Percentiles rank a stretch among this genome's conserved stretches.
phyloP scores from a whole-genome alignment of 176 grass and related monocot species.

The Paspalum vaginatum region DNA sequence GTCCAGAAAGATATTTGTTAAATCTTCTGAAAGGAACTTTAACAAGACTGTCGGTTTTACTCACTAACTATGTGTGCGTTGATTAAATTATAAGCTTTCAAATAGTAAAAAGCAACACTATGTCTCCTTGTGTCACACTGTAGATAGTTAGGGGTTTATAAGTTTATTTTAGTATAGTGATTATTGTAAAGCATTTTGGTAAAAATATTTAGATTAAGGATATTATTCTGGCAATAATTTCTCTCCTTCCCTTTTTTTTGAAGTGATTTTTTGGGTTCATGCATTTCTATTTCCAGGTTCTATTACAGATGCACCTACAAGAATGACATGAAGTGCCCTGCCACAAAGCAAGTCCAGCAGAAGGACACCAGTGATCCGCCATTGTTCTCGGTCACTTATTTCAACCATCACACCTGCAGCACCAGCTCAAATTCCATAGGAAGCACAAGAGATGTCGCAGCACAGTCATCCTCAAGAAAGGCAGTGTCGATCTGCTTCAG shows the following conservation, averaged over 20 bases:
- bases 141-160: neutral
- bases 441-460: neutral
- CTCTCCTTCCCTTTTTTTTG: neutral
- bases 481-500: slow-evolving; percentile 49
- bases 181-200: no score
- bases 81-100: neutral
- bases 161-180: neutral
- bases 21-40: neutral
- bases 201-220: neutral
- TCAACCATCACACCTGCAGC: slow-evolving; percentile 62
- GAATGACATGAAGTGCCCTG: slow-evolving; percentile 60
- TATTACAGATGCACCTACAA: slow-evolving; percentile 75
- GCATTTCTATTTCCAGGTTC: slow-evolving; percentile 42
- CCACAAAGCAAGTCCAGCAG: slow-evolving; percentile 64
- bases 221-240: neutral
- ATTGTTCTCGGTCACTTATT: slow-evolving; percentile 54
- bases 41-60: neutral
- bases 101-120: neutral
- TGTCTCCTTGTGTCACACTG: neutral
- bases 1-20: neutral
- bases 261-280: neutral
- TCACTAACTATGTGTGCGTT: neutral
- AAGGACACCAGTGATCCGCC: slow-evolving; percentile 52
- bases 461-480: slow-evolving; percentile 12
- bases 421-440: slow-evolving; percentile 22